Evolutionary conservation across 2,329 filamentous ascomycete genomes (phyloP).

Genomic region (Xylaria sp.): DNA sequence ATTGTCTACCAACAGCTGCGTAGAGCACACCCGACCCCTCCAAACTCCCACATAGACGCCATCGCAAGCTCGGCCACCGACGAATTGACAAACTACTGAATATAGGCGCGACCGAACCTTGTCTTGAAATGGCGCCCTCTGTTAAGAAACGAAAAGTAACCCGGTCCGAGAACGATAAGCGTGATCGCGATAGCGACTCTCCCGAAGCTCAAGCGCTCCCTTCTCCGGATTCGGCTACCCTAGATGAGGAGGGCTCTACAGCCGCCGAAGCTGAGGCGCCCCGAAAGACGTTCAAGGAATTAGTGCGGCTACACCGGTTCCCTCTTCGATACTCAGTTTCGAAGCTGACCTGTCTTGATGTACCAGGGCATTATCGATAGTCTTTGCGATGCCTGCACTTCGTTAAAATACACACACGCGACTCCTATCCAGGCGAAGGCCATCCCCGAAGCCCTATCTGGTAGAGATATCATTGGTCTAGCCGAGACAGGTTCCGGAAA

Average conservation of each 20-base stretch:
- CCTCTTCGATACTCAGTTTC: not conserved
- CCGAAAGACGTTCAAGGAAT: conserved; percentile 69
- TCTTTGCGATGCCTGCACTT: conserved; percentile 85
- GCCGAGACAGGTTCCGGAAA: conserved; percentile 97
- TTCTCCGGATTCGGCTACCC: conserved; percentile 32
- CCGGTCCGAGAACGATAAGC: conserved; percentile 28
- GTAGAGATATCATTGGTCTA: conserved; percentile 87
- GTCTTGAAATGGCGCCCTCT: conserved; percentile 13
- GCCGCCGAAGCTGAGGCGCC: conserved; percentile 32
- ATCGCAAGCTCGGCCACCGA: not conserved
- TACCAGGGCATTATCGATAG: conserved; percentile 78
- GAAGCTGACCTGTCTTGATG: conserved; percentile 1
- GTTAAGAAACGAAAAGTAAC: conserved; percentile 51
- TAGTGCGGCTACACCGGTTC: conserved; percentile 62
- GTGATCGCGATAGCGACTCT: conserved; percentile 20
- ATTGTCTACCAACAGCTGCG: not conserved
- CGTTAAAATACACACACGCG: conserved; percentile 80
- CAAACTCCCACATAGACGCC: not conserved
- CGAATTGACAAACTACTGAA: not conserved
- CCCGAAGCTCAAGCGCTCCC: conserved; percentile 1
- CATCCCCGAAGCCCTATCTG: conserved; percentile 79
- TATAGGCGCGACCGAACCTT: not conserved
- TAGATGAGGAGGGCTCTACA: conserved; percentile 21
- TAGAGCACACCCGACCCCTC: not conserved
- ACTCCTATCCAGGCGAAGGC: conserved; percentile 89